Percentiles rank a stretch among this genome's conserved stretches.
Evolutionary conservation across 2,329 filamentous ascomycete genomes (phyloP).

Genomic region (Hypoxylon sp.): DNA sequence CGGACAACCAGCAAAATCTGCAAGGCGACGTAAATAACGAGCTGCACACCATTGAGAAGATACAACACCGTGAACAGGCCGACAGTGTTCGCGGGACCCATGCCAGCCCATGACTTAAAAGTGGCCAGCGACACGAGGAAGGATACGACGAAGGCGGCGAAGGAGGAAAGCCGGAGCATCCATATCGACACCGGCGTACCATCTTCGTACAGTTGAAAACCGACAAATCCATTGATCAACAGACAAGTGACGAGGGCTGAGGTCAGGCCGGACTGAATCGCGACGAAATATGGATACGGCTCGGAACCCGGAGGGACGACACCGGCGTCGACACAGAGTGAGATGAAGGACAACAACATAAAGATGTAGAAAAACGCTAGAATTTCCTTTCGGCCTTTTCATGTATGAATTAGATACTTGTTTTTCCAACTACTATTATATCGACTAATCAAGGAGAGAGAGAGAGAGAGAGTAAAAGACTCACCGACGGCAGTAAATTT

Average conservation of each 20-base stretch:
- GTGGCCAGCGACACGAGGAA: slow-evolving; percentile 90
- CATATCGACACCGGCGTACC: slow-evolving; percentile 93
- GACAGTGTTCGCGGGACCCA: slow-evolving; percentile 84
- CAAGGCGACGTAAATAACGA: slow-evolving; percentile 85
- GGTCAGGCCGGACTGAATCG: slow-evolving; percentile 82
- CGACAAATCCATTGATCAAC: slow-evolving; percentile 96
- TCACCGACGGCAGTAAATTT: slow-evolving; percentile 98
- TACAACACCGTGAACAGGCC: slow-evolving; percentile 93
- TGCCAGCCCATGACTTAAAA: slow-evolving; percentile 89
- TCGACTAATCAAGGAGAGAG: too few relatives aligned
- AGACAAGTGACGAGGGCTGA: slow-evolving; percentile 89
- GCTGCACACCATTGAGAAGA: slow-evolving; percentile 85
- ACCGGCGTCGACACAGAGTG: slow-evolving; percentile 89
- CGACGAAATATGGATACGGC: slow-evolving; percentile 90
- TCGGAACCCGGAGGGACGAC: slow-evolving; percentile 84
- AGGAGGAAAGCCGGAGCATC: slow-evolving; percentile 82
- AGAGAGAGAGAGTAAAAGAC: too few relatives aligned
- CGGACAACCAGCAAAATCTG: slow-evolving; percentile 88
- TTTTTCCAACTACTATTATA: too few relatives aligned
- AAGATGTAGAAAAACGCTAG: slow-evolving; percentile 98
- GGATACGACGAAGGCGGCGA: slow-evolving; percentile 83
- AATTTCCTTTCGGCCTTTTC: slow-evolving; percentile 69
- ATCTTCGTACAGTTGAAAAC: slow-evolving; percentile 98
- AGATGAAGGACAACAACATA: slow-evolving; percentile 87
- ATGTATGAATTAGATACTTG: too few relatives aligned